Evolutionary conservation across 2,329 filamentous ascomycete genomes (phyloP), one percentile per base, ranked within the genome.

Genomic region (Thelonectria discophora): DNA sequence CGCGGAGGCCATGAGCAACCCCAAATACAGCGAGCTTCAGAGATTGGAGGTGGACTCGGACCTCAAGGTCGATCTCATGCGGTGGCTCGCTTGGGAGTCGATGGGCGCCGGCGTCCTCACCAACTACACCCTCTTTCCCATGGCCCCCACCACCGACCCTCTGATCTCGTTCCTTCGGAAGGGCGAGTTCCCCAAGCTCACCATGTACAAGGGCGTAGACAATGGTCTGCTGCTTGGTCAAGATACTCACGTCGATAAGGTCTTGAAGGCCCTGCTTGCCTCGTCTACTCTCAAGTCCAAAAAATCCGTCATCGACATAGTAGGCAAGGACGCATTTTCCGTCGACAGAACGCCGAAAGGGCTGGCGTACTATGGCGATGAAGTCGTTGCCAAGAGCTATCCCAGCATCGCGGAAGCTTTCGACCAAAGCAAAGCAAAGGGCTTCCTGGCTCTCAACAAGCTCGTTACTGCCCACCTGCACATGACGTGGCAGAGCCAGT

Each of bases 51-150:
- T 93, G 30, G 82, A 88, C n/a, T 74, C 82, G 0, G 80, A 79
- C 1, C 76, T 95, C 61, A 88, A 90, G 74, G 80, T 79, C 13
- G 92, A 96, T 64, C 72, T 97, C 32, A 88, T 92, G 82, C 84
- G 90, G 65, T 97, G 93, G 93, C 79, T 97, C 63, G 94, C 94
- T 0, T 99, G 94, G 94, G 92, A 92, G 55, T 89, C 90, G 62
- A 95, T 97, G 92, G 90, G 90, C 12, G 90, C 89, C 17, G 95
- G 95, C 1, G 79, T 98, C 37, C 82, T 98, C 49, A 84, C 90
- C 15, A 89, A 94, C 74, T 90, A 90, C 77, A 84, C 90, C n/a
- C 84, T 93, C 24, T 84, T 97, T 53, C 95, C 95, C 3, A 97
- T 97, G 91, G 91, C 86, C 0, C 75, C 86, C 17, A 86, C 88